Evolutionary conservation across 2,329 filamentous ascomycete genomes (phyloP).

Genomic region (Diplodia mutila): DNA sequence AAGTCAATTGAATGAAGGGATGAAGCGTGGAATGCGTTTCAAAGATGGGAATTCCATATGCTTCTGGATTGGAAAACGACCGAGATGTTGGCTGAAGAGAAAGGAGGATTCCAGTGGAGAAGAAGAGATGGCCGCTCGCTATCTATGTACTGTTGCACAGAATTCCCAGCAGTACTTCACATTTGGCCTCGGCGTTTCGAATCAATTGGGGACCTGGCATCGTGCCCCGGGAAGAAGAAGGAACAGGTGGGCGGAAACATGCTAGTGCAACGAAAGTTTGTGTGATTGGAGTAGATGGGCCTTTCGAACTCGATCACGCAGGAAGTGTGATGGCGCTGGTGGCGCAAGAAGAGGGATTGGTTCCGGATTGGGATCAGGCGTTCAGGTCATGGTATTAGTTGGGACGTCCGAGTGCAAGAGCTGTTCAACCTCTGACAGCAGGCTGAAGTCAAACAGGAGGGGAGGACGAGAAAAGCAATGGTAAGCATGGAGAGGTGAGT

Average conservation of each 20-base stretch:
- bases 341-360: background rate
- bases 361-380: background rate
- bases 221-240: background rate
- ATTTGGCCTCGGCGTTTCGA: constrained; percentile 6
- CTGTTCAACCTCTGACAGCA: constrained; percentile 5
- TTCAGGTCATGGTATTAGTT: background rate
- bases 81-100: background rate
- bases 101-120: background rate
- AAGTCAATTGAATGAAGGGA: background rate
- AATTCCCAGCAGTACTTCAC: too few relatives aligned
- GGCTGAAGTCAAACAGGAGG: constrained; percentile 11
- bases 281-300: background rate
- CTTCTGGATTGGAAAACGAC: background rate
- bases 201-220: background rate
- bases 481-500: background rate
- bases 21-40: background rate
- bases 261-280: background rate
- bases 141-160: constrained; percentile 8
- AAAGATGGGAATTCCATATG: background rate
- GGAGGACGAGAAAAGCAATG: constrained; percentile 11
- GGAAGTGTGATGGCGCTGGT: background rate
- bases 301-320: background rate
- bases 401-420: background rate
- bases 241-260: background rate
- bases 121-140: background rate